These are phyloP conservation scores for Lonicera japonica DNA, from an alignment of 129 eudicot species.

Conservation along the genomic window DNA sequence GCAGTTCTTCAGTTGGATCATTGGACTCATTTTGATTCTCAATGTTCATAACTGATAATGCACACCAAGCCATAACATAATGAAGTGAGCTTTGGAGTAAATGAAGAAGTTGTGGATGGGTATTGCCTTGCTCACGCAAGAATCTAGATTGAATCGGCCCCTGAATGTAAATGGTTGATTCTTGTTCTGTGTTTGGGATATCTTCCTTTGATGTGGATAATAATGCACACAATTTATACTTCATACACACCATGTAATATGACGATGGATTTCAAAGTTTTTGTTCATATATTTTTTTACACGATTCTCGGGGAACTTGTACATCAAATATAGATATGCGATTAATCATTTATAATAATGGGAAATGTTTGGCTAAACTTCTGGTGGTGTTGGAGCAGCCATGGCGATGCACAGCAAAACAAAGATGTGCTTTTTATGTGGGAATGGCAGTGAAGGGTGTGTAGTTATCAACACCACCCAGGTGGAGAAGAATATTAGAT, in stretches of 20 bases:
- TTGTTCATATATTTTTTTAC: background rate
- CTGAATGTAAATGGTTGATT: background rate
- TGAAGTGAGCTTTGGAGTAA: background rate
- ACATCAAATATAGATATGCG: no score
- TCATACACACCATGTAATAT: background rate
- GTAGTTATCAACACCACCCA: no score
- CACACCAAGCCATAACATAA: background rate
- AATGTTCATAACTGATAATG: background rate
- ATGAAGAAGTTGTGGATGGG: conserved; percentile 1
- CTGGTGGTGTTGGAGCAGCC: no score
- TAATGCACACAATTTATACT: conserved; percentile 1
- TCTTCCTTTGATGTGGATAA: background rate
- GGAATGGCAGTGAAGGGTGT: no score
- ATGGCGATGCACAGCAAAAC: no score
- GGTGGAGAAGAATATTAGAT: no score
- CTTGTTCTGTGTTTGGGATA: background rate
- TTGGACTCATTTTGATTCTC: background rate
- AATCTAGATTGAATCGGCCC: background rate
- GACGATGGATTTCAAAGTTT: background rate
- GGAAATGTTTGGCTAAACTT: no score
- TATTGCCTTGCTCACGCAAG: background rate
- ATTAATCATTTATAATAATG: no score
- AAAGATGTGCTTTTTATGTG: no score
- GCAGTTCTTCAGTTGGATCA: conserved; percentile 1
- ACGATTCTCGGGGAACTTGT: no score